phyloP scores from a whole-genome alignment of 345 rosid genomes.

The Gossypium thurberi region DNA sequence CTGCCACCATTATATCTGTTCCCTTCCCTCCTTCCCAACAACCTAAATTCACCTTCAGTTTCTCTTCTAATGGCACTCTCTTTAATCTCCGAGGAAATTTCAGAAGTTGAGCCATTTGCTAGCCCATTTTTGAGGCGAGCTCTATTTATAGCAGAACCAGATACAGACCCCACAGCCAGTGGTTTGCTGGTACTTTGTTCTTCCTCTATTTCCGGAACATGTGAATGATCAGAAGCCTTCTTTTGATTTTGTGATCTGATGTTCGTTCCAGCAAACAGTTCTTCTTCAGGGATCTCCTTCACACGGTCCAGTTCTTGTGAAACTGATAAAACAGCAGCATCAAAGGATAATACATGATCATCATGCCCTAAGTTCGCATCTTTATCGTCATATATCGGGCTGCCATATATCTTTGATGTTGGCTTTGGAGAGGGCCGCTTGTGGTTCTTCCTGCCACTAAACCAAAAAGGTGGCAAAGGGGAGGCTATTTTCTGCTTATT shows the following conservation, averaged over 20 bases:
- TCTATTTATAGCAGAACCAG: conserved; percentile 25
- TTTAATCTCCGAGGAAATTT: conserved; percentile 46
- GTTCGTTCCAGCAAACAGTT: conserved; percentile 26
- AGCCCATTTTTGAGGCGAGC: conserved; percentile 22
- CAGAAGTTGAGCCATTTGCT: conserved; percentile 50
- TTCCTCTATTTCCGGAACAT: conserved; percentile 67
- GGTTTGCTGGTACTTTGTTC: conserved; percentile 36
- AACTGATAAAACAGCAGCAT: conserved; percentile 88
- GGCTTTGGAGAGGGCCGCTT: conserved; percentile 55
- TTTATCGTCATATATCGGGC: conserved; percentile 60
- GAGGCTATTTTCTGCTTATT: conserved; percentile 56
- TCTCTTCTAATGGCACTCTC: conserved; percentile 98
- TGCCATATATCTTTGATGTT: conserved; percentile 54
- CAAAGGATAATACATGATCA: conserved; percentile 69
- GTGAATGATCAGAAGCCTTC: conserved; percentile 19
- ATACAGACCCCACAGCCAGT: conserved; percentile 12
- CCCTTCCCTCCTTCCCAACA: conserved; percentile 82
- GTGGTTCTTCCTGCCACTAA: conserved; percentile 55
- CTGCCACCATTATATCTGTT: conserved; percentile 61
- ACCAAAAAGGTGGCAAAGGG: conserved; percentile 66
- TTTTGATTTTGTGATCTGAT: conserved; percentile 14
- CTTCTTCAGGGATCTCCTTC: conserved; percentile 50
- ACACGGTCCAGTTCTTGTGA: conserved; percentile 63
- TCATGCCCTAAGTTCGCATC: conserved; percentile 33
- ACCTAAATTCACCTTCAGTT: conserved; percentile 95